Evolutionary conservation across 1,284 basidiomycete species (phyloP).

Genomic region (Sanghuangporus sanghuang): DNA sequence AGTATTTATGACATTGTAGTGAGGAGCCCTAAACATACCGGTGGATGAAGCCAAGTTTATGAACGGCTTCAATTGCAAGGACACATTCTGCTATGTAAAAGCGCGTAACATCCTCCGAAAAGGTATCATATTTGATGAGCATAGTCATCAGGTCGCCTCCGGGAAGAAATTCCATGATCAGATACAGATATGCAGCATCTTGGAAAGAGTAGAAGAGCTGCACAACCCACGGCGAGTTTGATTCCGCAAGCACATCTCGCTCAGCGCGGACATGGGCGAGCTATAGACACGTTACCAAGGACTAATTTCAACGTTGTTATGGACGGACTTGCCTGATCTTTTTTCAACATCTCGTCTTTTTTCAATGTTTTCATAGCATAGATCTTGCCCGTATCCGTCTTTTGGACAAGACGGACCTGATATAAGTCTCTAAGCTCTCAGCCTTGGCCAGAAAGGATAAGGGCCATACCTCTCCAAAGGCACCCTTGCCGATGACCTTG

Average conservation of each 20-base stretch:
- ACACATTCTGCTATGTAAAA: constrained; percentile 99
- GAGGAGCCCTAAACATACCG: constrained; percentile 50
- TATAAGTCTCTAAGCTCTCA: background rate
- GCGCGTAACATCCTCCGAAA: constrained; percentile 96
- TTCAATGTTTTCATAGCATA: constrained; percentile 99
- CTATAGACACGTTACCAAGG: constrained; percentile 35
- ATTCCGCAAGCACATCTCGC: constrained; percentile 95
- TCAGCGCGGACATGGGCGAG: constrained; percentile 98
- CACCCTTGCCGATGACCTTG: constrained; percentile 99
- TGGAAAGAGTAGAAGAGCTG: constrained; percentile 99
- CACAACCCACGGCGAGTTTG: constrained; percentile 97
- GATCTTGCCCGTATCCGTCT: constrained; percentile 95
- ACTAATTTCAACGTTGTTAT: background rate
- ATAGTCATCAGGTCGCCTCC: constrained; percentile 98
- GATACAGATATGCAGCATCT: constrained; percentile 91
- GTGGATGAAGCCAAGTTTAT: constrained; percentile 98
- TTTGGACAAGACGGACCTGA: constrained; percentile 92
- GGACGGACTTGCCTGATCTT: constrained; percentile 74
- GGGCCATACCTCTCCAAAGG: constrained; percentile 83
- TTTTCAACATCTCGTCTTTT: constrained; percentile 99
- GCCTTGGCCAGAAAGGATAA: background rate
- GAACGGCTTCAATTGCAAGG: constrained; percentile 95
- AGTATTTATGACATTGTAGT: background rate
- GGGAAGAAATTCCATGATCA: constrained; percentile 99
- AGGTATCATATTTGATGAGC: constrained; percentile 99